phyloP scores from a whole-genome alignment of 2,329 filamentous ascomycete genomes.

The Tolypocladium tropicale region DNA sequence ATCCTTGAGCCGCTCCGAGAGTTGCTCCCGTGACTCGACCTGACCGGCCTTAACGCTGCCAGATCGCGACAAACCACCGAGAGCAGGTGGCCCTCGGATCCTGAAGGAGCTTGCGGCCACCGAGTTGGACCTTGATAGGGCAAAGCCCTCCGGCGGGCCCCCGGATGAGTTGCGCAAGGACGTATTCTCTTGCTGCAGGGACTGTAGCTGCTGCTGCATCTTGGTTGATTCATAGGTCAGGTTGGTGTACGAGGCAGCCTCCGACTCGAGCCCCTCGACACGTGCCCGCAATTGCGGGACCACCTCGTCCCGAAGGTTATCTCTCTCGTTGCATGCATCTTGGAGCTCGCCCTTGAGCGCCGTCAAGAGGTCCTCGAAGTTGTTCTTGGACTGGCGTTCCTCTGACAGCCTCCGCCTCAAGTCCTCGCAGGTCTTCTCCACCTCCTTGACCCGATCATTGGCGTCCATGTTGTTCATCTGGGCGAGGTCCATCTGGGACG shows the following conservation, averaged over 20 bases:
- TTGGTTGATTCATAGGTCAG: conserved; percentile 72
- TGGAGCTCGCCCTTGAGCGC: conserved; percentile 77
- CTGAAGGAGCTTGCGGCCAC: conserved; percentile 44
- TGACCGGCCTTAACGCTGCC: conserved; percentile 41
- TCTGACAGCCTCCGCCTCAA: conserved; percentile 71
- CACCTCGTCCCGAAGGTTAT: conserved; percentile 83
- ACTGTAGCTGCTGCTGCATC: conserved; percentile 76
- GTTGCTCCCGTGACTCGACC: conserved; percentile 53
- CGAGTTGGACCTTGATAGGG: conserved; percentile 55
- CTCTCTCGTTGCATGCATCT: conserved; percentile 74
- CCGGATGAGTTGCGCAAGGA: conserved; percentile 34
- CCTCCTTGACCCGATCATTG: conserved; percentile 57
- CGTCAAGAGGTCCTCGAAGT: conserved; percentile 83
- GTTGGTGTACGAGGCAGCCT: conserved; percentile 62
- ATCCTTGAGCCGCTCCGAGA: conserved; percentile 78
- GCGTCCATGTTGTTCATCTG: conserved; percentile 47
- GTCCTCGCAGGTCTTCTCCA: conserved; percentile 74
- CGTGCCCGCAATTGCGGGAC: conserved; percentile 68
- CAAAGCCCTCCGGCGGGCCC: conserved; percentile 7
- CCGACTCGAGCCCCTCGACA: conserved; percentile 67
- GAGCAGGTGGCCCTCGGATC: conserved; percentile 24
- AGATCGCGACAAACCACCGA: conserved; percentile 45
- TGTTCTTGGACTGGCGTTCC: conserved; percentile 79
- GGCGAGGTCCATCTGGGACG: conserved; percentile 50
- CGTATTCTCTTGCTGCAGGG: conserved; percentile 58